These are phyloP conservation scores for Cylindrodendrum hubeiense DNA, from an alignment of 2,329 filamentous ascomycete genomes.

Conservation along the genomic window DNA sequence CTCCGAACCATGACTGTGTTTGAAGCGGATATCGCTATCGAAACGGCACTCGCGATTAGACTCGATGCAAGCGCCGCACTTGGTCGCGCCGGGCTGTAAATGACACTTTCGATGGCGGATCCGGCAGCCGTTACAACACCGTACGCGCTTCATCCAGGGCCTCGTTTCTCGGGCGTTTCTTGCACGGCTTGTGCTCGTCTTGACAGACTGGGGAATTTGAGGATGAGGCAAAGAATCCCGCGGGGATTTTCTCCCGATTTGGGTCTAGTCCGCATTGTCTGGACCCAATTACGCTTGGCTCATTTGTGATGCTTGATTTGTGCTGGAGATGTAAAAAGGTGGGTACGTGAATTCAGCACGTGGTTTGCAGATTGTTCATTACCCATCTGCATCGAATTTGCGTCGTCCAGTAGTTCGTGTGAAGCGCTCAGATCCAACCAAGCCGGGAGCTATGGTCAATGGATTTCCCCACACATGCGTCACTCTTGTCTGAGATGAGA, in stretches of 20 bases:
- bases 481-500: no score
- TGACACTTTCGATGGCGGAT: slow-evolving; percentile 29
- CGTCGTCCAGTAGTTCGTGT: no score
- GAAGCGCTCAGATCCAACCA: no score
- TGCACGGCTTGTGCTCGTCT: not conserved
- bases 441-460: no score
- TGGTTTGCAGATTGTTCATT: not conserved
- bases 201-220: not conserved
- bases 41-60: slow-evolving; percentile 25
- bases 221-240: slow-evolving; percentile 14
- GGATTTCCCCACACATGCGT: no score
- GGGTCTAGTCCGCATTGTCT: not conserved
- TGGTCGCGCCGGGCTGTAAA: slow-evolving; percentile 14
- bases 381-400: no score
- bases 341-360: not conserved
- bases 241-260: not conserved
- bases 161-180: not conserved
- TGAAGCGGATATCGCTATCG: slow-evolving; percentile 28
- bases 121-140: slow-evolving; percentile 26
- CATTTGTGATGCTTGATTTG: no score
- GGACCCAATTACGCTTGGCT: not conserved
- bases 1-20: slow-evolving; percentile 15
- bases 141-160: slow-evolving; percentile 26
- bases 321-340: not conserved
- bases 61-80: slow-evolving; percentile 25